Evolutionary conservation across 176 grass and related monocot genomes (phyloP).

Genomic region (Pharus latifolius): DNA sequence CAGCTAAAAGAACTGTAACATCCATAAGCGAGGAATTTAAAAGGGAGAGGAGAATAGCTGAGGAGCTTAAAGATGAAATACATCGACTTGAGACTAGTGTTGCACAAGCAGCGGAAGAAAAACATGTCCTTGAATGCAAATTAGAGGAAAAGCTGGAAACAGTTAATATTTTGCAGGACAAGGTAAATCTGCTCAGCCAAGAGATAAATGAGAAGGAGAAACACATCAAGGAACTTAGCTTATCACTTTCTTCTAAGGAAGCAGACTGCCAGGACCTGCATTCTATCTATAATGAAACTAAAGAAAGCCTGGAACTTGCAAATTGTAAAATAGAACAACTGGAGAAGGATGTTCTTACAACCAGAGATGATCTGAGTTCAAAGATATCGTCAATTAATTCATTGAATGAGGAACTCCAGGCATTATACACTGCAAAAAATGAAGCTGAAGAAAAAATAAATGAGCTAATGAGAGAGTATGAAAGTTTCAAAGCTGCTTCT

Average conservation of each 20-base stretch:
- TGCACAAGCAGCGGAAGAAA: slow-evolving; percentile 44
- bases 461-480: slow-evolving; percentile 39
- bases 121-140: slow-evolving; percentile 49
- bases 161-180: slow-evolving; percentile 47
- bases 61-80: slow-evolving; percentile 53
- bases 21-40: slow-evolving; percentile 58
- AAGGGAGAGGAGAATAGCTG: slow-evolving; percentile 40
- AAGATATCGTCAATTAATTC: slow-evolving; percentile 55
- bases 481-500: slow-evolving; percentile 49
- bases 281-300: slow-evolving; percentile 39
- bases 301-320: slow-evolving; percentile 46
- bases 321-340: slow-evolving; percentile 62
- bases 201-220: slow-evolving; percentile 72
- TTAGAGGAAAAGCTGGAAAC: slow-evolving; percentile 46
- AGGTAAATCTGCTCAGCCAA: slow-evolving; percentile 48
- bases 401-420: slow-evolving; percentile 52
- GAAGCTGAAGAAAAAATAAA: slow-evolving; percentile 47
- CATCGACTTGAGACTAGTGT: slow-evolving; percentile 40
- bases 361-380: slow-evolving; percentile 52
- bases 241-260: slow-evolving; percentile 57
- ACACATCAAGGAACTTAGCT: slow-evolving; percentile 43
- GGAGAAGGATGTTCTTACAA: slow-evolving; percentile 48
- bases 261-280: slow-evolving; percentile 42
- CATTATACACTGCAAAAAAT: slow-evolving; percentile 36
- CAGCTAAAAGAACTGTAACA: slow-evolving; percentile 40